These are phyloP conservation scores for Cladophialophora bantiana DNA, from an alignment of 2,329 filamentous ascomycete species.

Conservation along the genomic window DNA sequence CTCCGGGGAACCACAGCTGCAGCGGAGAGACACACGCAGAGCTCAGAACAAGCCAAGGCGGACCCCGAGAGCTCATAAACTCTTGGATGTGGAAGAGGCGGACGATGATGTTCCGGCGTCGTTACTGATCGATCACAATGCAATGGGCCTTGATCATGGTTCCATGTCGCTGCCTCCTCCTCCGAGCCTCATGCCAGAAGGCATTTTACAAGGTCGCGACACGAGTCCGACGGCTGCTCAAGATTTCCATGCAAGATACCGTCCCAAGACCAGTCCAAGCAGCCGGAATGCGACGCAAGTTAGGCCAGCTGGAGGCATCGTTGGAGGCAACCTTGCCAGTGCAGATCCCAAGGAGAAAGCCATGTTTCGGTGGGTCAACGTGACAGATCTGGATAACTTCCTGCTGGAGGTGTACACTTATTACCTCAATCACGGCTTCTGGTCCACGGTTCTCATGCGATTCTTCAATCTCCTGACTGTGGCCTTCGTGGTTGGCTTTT, in stretches of 20 bases:
- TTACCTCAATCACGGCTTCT: conserved; percentile 81
- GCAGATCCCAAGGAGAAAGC: conserved; percentile 75
- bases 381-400: conserved; percentile 86
- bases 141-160: conserved; percentile 26
- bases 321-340: conserved; percentile 47
- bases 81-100: conserved; percentile 56
- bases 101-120: conserved; percentile 71
- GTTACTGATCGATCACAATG: conserved; percentile 63
- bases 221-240: conserved; percentile 8
- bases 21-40: conserved; percentile 32
- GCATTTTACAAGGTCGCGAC: conserved; percentile 13
- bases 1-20: conserved; percentile 3
- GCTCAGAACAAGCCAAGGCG: conserved; percentile 23
- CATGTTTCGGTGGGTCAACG: conserved; percentile 92
- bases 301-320: conserved; percentile 35
- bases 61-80: conserved; percentile 24
- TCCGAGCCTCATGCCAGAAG: conserved; percentile 32
- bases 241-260: conserved; percentile 8
- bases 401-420: conserved; percentile 86
- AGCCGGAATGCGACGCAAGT: conserved; percentile 36
- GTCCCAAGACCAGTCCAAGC: conserved; percentile 32
- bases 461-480: conserved; percentile 78
- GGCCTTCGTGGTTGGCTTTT: conserved; percentile 79
- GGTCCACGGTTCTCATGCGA: conserved; percentile 79
- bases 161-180: conserved; percentile 37